Evolutionary conservation across 768 basidiomycete genomes (phyloP), one percentile per base, ranked within the genome.

Genomic region (Tricholoma matsutake): DNA sequence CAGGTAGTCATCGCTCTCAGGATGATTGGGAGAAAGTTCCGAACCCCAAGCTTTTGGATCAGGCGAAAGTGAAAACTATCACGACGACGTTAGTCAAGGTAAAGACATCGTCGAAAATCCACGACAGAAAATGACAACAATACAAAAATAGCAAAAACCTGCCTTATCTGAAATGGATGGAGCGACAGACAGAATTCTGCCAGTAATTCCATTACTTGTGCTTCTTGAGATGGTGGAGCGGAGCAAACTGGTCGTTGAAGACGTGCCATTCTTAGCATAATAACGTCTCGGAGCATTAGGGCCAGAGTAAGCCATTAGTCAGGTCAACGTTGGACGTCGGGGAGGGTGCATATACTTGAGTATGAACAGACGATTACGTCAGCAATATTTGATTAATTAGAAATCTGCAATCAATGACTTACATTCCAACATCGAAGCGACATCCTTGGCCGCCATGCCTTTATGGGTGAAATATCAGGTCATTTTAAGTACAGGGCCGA

Each of bases 31-130:
- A 6, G 83, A 84, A 61, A 89, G 73, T 64, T 88, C 83, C 34
- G 87, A 82, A 1, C 88, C 88, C 90, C 90, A 92, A 0, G 79
- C 83, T 13, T 80, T 74, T 3, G 90, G 90, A 72, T 91, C 89
- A 1, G 89, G 83, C 6, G 88, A 85, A 20, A 91, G 82, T 14
- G 88, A 89, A 68, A 84, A 91, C 89, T 92, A 49, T 8, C 3
- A 52, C 35, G 55, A 49, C 20, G 32, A 52, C 32, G 37, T 51
- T 8, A 61, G 37, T 9, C 11, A 54, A 1, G 2, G 32, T 59
- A 28, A 55, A 39, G 53, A 53, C 54, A 45, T 55, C 18, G 11
- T 54, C 52, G 55, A 41, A 20, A 1, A 51, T 51, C 49, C 49
- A 29, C 49, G 28, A 51, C 2, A 18, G 29, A 3, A 9, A 32